phyloP scores from a whole-genome alignment of 495 filamentous ascomycete species.

The Trichoderma asperelloides region DNA sequence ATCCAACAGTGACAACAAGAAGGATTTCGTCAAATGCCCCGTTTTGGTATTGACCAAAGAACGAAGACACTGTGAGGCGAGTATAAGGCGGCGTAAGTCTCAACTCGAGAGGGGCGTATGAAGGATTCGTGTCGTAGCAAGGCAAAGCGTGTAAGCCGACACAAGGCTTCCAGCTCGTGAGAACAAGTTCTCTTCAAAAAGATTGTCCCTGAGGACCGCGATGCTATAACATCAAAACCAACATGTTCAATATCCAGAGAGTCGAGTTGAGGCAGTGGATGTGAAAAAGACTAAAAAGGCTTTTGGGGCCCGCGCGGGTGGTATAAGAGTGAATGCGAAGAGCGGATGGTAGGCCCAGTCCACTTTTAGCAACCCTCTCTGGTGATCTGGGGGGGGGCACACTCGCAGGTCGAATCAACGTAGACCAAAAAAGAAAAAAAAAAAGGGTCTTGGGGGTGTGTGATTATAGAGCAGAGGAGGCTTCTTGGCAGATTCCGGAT shows the following conservation, averaged over 20 bases:
- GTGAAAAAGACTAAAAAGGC: not conserved
- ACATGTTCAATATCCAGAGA: slow-evolving; percentile 5
- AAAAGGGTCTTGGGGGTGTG: not conserved
- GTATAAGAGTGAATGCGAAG: not conserved
- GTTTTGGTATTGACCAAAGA: not conserved
- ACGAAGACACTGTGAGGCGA: not conserved
- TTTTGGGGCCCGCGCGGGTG: not conserved
- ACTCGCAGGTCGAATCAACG: not conserved
- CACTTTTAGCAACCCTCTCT: not conserved
- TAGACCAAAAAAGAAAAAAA: not conserved
- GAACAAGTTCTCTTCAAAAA: slow-evolving; percentile 13
- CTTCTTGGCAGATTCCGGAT: slow-evolving; percentile 8
- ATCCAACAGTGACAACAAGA: not conserved
- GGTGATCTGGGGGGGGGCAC: slow-evolving; percentile 1
- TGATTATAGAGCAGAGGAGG: not conserved
- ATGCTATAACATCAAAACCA: slow-evolving; percentile 44
- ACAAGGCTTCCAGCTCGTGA: slow-evolving; percentile 2
- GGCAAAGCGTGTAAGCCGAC: slow-evolving; percentile 6
- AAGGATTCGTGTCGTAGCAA: not conserved
- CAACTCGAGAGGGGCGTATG: not conserved
- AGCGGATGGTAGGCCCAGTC: not conserved
- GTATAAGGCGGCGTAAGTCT: not conserved
- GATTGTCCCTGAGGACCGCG: slow-evolving; percentile 48
- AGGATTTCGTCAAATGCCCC: not conserved
- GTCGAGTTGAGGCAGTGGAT: not conserved